Evolutionary conservation across 2,329 filamentous ascomycete genomes (phyloP), one percentile per base, ranked within the genome.

Genomic region (Helotiales sp.): DNA sequence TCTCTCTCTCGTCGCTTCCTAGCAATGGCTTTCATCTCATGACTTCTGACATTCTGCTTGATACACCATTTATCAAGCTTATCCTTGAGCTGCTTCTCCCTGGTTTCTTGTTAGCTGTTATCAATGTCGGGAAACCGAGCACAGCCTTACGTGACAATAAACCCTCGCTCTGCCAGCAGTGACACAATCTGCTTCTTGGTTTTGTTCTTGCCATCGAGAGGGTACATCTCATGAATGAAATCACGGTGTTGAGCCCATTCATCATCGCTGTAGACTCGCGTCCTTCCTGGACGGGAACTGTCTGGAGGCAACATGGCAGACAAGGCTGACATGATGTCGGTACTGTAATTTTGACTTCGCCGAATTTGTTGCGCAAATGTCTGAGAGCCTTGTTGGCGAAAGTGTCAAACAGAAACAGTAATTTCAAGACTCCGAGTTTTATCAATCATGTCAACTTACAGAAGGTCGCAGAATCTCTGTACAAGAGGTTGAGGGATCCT

Each of bases 31-130:
- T n/a, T 36, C 54, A 57, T 57, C 19, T 57, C 47, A 31, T 40
- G 22, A 5, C 36, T 22, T 13, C 51, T 42, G 2, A 52, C 47
- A 25, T 57, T 57, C 40, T 57, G 52, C 5, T 7, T 38, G 9
- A 48, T 15, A 12, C 52, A 29, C 54, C 48, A 57, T 15, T 33
- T 42, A 6, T 52, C 31, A 27, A 57, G 46, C 30, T 57, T 52
- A 10, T 44, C 25, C 22, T 52, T 57, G 15, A 52, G 17, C 25
- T 57, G 54, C 19, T 49, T 36, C 25, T 52, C 54, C 15, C 54
- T 56, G 12, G 1, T 10, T 19, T 13, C 36, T 3, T 4, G 29
- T 56, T 15, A 56, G 29, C 36, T 29, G 22, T 40, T 19, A 5
- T 10, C 5, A 5, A 36, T 15, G 15, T 13, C 0, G 2, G 3